Evolutionary conservation across 2,329 filamentous ascomycete species (phyloP).

Genomic region (Tolypocladium cylindrosporum): DNA sequence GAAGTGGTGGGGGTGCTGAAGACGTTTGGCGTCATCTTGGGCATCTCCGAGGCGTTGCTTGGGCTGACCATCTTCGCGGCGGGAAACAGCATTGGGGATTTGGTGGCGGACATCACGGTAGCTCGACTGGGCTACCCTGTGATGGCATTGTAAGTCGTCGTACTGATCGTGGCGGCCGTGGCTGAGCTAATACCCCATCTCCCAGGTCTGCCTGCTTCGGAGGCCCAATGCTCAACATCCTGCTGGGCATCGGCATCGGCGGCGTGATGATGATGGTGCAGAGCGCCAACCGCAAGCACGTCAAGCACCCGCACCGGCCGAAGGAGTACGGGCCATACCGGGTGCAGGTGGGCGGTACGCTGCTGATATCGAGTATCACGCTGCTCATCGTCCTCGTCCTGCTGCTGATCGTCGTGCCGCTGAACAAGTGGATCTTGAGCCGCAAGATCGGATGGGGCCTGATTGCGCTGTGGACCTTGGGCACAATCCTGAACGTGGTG

Average conservation of each 20-base stretch:
- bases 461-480: conserved; percentile 70
- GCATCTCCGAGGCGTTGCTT: conserved; percentile 89
- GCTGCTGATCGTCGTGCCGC: conserved; percentile 69
- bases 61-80: conserved; percentile 94
- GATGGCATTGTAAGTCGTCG: conserved; percentile 63
- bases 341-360: conserved; percentile 73
- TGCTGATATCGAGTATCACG: conserved; percentile 78
- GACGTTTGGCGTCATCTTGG: conserved; percentile 79
- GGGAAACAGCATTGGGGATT: conserved; percentile 86
- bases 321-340: conserved; percentile 66
- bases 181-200: neutral
- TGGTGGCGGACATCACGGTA: conserved; percentile 91
- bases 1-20: conserved; percentile 95
- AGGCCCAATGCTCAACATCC: conserved; percentile 96
- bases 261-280: conserved; percentile 80
- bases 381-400: conserved; percentile 70
- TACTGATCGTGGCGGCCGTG: neutral
- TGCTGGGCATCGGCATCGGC: conserved; percentile 86
- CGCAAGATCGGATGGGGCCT: conserved; percentile 71
- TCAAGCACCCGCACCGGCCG: conserved; percentile 55
- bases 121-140: conserved; percentile 89
- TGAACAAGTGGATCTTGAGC: conserved; percentile 80
- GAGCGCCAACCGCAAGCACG: conserved; percentile 53
- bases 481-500: conserved; percentile 71
- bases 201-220: conserved; percentile 80